Evolutionary conservation across 345 rosid genomes (phyloP).

Genomic region (Theobroma cacao): DNA sequence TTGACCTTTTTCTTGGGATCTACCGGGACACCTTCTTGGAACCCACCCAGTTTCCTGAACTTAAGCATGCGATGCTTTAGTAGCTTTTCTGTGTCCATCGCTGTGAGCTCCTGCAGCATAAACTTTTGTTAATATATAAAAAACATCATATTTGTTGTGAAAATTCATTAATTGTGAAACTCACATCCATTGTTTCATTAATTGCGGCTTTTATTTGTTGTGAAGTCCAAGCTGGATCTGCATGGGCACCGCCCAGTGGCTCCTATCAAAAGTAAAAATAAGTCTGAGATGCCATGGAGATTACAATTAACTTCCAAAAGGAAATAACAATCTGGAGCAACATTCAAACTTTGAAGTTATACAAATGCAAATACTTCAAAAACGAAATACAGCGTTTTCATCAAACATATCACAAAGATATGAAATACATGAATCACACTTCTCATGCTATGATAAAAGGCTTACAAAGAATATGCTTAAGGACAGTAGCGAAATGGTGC

Average conservation of each 20-base stretch:
- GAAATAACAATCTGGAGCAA: slow-evolving; percentile 13
- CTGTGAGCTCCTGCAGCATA: slow-evolving; percentile 59
- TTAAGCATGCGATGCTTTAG: slow-evolving; percentile 73
- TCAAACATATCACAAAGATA: slow-evolving; percentile 12
- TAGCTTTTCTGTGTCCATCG: slow-evolving; percentile 63
- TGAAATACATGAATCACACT: not conserved
- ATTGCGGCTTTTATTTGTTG: slow-evolving; percentile 80
- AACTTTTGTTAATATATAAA: not conserved
- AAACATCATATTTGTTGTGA: not conserved
- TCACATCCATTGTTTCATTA: slow-evolving; percentile 73
- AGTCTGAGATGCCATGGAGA: slow-evolving; percentile 12
- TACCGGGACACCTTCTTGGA: slow-evolving; percentile 59
- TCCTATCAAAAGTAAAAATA: slow-evolving; percentile 47
- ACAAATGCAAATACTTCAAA: not conserved
- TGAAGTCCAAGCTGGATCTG: slow-evolving; percentile 88
- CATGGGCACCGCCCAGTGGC: slow-evolving; percentile 95
- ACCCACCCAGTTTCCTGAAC: slow-evolving; percentile 81
- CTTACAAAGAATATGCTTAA: not conserved
- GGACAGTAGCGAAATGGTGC: not conserved
- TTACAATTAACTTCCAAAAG: slow-evolving; percentile 11
- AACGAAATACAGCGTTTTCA: not conserved
- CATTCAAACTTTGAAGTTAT: not conserved
- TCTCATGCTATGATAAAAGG: not conserved
- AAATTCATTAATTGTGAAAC: slow-evolving; percentile 28
- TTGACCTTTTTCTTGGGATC: slow-evolving; percentile 62